These are phyloP conservation scores for Mycena albidolilacea DNA, from an alignment of 768 basidiomycete genomes.

Conservation along the genomic window DNA sequence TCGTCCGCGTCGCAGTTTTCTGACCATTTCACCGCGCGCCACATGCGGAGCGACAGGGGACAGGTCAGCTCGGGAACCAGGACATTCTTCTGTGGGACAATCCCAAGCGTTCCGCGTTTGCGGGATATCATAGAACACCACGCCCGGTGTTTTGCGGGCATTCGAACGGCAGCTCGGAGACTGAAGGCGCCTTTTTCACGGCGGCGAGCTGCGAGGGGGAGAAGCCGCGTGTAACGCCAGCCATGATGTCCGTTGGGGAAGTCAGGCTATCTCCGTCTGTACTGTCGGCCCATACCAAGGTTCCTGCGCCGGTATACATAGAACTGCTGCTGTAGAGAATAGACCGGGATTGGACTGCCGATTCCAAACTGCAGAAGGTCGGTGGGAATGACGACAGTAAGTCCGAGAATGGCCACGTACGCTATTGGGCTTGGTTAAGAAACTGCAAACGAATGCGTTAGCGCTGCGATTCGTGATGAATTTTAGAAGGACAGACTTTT, in stretches of 20 bases:
- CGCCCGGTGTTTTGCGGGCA: conserved; percentile 82
- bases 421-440: conserved; percentile 72
- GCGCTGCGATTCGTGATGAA: not conserved
- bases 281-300: conserved; percentile 78
- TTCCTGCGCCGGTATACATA: conserved; percentile 60
- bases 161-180: conserved; percentile 63
- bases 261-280: conserved; percentile 71
- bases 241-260: conserved; percentile 72
- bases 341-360: conserved; percentile 69
- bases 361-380: conserved; percentile 67
- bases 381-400: not conserved
- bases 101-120: conserved; percentile 71
- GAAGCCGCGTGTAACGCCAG: conserved; percentile 70
- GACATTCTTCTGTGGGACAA: conserved; percentile 85
- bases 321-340: conserved; percentile 63
- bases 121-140: conserved; percentile 75
- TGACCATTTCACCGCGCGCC: conserved; percentile 82
- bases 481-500: conserved; percentile 43
- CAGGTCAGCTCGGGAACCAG: conserved; percentile 84
- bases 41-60: conserved; percentile 79
- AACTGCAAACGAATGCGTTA: conserved; percentile 43
- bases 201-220: conserved; percentile 59
- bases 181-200: conserved; percentile 64
- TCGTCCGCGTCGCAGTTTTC: conserved; percentile 61
- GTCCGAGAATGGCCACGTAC: conserved; percentile 54